Evolutionary conservation across 495 filamentous ascomycete species (phyloP), one percentile per base, ranked within the genome.

Genomic region (Cenococcum geophilum): DNA sequence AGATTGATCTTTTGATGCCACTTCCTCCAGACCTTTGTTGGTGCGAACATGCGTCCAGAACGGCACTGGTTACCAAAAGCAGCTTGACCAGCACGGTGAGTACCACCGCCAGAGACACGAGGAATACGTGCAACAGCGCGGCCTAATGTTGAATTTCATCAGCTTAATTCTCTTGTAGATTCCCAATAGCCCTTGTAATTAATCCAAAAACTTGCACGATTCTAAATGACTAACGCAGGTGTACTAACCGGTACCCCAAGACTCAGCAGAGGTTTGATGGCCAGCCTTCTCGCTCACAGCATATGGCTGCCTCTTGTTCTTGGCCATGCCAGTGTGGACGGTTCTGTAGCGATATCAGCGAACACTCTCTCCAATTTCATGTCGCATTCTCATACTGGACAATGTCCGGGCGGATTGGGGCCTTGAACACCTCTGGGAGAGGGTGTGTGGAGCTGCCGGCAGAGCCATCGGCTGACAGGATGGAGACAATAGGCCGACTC

Each of bases 1-100:
- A 93, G 85, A 84, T 95, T 96, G 87, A 98, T 83, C 89, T 97
- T 98, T 81, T 96, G 89, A 83, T 98, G 95, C 95, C 95, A 98
- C 83, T 96, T 97, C 74, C 93, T 83, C 93, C 93, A 98, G 81
- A 96, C 89, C 86, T 97, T 97, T 78, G 93, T 98, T 67, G 93
- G 93, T 66, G 93, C 93, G 82, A 98, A 98, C 95, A 98, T 98
- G 80, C 93, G 95, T 79, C 93, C 93, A 72, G 92, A 96, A 77
- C 93, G 91, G 82, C 93, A 98, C 91, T 88, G 85, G 87, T 98
- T 98, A 87, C 93, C 93, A 80, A 98, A 98, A 68, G 93, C 93
- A 80, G 93, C 93, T 82, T 98, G 93, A 81, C 93, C 93, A 75
- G 93, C 93, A 84, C 93, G 93, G 85, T 98, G 93, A 76, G 93